Evolutionary conservation across 192 early-diverging fungal genomes (phyloP), one percentile per base, ranked within the genome.

Genomic region (Coemansia interrupta): DNA sequence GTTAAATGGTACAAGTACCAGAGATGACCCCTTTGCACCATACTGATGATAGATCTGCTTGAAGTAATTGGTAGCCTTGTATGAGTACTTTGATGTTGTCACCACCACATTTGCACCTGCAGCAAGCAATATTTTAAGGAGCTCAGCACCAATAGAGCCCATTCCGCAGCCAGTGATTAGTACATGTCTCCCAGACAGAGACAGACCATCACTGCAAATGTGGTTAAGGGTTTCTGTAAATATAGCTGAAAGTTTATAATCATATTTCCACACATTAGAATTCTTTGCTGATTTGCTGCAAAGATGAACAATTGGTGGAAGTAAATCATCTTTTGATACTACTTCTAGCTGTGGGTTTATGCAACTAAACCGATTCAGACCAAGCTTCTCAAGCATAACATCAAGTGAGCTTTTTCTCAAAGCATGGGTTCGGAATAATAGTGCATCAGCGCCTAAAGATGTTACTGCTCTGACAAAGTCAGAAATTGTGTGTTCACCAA

Each of bases 1-100:
- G 78, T 97, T 97, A 81, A 97, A 97, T 13, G 95, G 94, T 23
- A 96, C 92, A 36, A 97, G 84, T 29, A 92, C 82, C 42, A 97
- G 82, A 13, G 83, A 70, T 3, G 90, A 90, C 24, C 90, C 91
- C 60, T 90, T 88, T 38, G 94, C 85, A n/a, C 95, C 95, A 70
- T 90, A 85, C 19, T 73, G 77, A 64, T 94, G 87, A 82, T 92
- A 97, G 55, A 98, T 87, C 40, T 80, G 72, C 54, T 90, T 89
- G 83, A 90, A 98, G 68, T 36, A 38, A 5, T 12, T 36, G 11
- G 88, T 90, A 12, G 83, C 86, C 1, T 78, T 64, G 50, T 82
- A 84, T 62, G 87, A 92, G 82, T 91, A 94, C 53, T 90, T 85
- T 5, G 93, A 95, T 30, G 95, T 97, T 11, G 95, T 97, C 7